phyloP scores from a whole-genome alignment of 1,139 yeast species.

The Scheffersomyces illinoinensis region DNA sequence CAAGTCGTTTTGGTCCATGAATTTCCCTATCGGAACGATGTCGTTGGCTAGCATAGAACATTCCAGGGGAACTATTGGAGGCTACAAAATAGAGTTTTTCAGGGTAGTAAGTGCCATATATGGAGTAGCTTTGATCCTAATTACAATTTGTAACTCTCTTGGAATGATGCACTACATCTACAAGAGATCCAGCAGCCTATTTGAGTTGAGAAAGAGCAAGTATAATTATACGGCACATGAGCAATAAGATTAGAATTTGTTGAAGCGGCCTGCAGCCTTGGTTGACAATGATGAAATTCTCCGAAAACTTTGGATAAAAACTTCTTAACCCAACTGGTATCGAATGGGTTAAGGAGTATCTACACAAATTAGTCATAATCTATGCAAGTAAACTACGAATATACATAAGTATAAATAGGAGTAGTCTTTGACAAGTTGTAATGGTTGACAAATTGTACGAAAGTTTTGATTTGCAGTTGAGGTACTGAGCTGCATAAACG shows the following conservation, averaged over 20 bases:
- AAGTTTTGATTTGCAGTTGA: too few species aligned
- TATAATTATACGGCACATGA: background rate
- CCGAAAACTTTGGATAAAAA: background rate
- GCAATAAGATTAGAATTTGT: background rate
- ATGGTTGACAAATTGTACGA: too few species aligned
- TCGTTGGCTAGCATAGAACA: slow-evolving; percentile 58
- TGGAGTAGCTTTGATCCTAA: slow-evolving; percentile 43
- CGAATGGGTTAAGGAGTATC: too few species aligned
- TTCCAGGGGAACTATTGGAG: slow-evolving; percentile 30
- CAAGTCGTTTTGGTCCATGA: slow-evolving; percentile 80
- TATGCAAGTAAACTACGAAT: too few species aligned
- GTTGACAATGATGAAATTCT: background rate
- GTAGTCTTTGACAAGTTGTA: too few species aligned
- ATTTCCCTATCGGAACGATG: slow-evolving; percentile 91
- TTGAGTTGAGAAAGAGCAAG: background rate
- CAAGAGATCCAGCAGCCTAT: background rate
- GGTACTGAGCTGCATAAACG: too few species aligned
- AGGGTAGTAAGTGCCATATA: slow-evolving; percentile 63
- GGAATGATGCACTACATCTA: slow-evolving; percentile 20
- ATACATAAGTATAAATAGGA: too few species aligned
- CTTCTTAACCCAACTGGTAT: background rate
- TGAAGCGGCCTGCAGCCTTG: background rate
- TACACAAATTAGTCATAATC: too few species aligned
- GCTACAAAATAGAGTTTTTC: slow-evolving; percentile 51
- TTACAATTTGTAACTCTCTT: slow-evolving; percentile 36